A percentile compares a stretch with the other conserved stretches of the same genome.
Evolutionary conservation across 1,139 yeast genomes (phyloP).

Genomic region (Suhomyces maxii): DNA sequence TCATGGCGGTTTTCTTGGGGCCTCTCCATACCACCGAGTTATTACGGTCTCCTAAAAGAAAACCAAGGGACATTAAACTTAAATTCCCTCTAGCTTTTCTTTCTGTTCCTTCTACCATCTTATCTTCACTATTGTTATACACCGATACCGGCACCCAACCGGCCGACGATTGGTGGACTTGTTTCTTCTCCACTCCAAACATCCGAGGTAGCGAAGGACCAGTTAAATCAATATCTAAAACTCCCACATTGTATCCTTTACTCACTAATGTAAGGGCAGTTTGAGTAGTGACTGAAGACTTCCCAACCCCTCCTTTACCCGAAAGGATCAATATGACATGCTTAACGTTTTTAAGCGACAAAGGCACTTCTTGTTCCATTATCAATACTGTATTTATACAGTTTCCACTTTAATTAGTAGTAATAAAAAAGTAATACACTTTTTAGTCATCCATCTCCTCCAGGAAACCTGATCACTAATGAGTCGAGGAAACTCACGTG

Average conservation of each 20-base stretch:
- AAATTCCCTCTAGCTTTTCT: slow-evolving; percentile 37
- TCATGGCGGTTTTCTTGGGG: slow-evolving; percentile 97
- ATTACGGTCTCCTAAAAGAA: slow-evolving; percentile 77
- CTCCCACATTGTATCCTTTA: slow-evolving; percentile 81
- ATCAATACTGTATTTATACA: too few relatives aligned
- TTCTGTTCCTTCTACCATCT: slow-evolving; percentile 17
- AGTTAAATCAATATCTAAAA: slow-evolving; percentile 89
- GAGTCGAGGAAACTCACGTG: background rate
- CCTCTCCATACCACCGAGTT: slow-evolving; percentile 98
- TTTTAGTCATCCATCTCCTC: too few relatives aligned
- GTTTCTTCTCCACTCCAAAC: slow-evolving; percentile 84
- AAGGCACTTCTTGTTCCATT: slow-evolving; percentile 39
- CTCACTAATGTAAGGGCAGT: slow-evolving; percentile 74
- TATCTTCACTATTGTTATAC: slow-evolving; percentile 23
- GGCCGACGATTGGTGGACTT: slow-evolving; percentile 75
- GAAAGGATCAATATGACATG: slow-evolving; percentile 57
- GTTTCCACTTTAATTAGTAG: too few relatives aligned
- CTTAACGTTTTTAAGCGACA: slow-evolving; percentile 60
- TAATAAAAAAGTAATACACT: too few relatives aligned
- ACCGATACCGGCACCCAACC: slow-evolving; percentile 91
- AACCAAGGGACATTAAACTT: slow-evolving; percentile 87
- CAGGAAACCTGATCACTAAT: too few relatives aligned
- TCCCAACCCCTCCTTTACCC: slow-evolving; percentile 74
- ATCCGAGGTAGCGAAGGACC: slow-evolving; percentile 97
- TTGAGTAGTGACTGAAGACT: slow-evolving; percentile 93